Percentiles rank a stretch among this genome's conserved stretches.
Conservation (phyloP, 1,284 basidiomycete species). For the Leccinum angustisporum region DNA sequence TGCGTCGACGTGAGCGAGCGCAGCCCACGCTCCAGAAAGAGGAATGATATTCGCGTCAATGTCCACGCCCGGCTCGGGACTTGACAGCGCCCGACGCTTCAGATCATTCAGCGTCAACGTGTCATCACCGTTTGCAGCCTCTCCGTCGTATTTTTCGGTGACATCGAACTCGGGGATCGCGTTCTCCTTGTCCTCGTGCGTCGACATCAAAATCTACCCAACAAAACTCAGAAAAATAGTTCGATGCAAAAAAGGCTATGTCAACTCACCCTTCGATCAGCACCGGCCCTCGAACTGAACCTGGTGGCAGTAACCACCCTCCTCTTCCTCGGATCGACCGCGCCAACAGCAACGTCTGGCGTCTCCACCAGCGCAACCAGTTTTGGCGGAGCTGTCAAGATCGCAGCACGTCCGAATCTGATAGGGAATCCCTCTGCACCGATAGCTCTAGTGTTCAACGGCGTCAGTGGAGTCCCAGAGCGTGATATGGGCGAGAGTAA, state of each 20-base stretch:
- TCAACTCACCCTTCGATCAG: constrained; percentile 67
- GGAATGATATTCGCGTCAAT: constrained; percentile 61
- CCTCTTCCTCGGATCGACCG: constrained; percentile 77
- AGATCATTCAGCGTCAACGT: constrained; percentile 15
- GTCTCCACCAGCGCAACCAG: constrained; percentile 80
- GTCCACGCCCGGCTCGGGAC: constrained; percentile 44
- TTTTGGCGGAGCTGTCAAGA: constrained; percentile 75
- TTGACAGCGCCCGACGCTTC: constrained; percentile 10
- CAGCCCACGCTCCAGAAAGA: constrained; percentile 68
- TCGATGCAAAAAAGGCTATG: constrained; percentile 1
- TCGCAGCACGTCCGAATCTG: constrained; percentile 63
- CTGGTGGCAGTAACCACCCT: constrained; percentile 83
- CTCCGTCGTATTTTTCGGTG: constrained; percentile 27
- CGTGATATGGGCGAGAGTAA: constrained; percentile 39
- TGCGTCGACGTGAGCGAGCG: constrained; percentile 46
- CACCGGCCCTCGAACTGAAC: constrained; percentile 78
- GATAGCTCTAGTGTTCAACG: constrained; percentile 27
- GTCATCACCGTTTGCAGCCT: constrained; percentile 11
- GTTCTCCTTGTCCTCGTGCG: constrained; percentile 59
- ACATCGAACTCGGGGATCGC: constrained; percentile 28
- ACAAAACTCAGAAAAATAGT: constrained; percentile 2
- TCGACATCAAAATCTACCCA: constrained; percentile 73
- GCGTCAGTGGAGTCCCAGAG: constrained; percentile 40
- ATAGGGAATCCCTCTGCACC: constrained; percentile 42
- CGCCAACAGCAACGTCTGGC: constrained; percentile 79